Percentiles rank a stretch among this genome's conserved stretches.
Evolutionary conservation across 2,329 filamentous ascomycete genomes (phyloP).

Genomic region (Bipolaris oryzae): DNA sequence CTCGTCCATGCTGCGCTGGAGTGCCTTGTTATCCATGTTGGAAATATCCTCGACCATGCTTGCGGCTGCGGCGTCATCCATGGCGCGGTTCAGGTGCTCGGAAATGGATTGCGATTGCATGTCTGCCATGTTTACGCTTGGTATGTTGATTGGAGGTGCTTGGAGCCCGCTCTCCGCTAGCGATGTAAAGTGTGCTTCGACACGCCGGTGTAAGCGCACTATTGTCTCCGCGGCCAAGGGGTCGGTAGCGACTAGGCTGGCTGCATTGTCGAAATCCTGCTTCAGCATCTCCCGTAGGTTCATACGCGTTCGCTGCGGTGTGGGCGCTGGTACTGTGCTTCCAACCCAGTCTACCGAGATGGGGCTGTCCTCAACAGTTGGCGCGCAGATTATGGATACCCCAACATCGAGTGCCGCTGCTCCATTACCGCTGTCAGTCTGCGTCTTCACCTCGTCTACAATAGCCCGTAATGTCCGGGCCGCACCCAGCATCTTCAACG

Average conservation of each 20-base stretch:
- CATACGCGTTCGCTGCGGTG: conserved; percentile 50
- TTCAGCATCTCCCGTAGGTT: conserved; percentile 66
- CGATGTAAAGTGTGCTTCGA: conserved; percentile 66
- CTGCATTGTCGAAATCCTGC: conserved; percentile 63
- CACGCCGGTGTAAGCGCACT: conserved; percentile 66
- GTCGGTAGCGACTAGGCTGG: conserved; percentile 63
- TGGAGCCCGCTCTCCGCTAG: conserved; percentile 33
- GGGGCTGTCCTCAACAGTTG: conserved; percentile 52
- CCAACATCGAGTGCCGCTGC: conserved; percentile 72
- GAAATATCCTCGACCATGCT: conserved; percentile 39
- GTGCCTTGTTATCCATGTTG: conserved; percentile 41
- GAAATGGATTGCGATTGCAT: conserved; percentile 36
- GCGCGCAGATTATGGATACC: conserved; percentile 71
- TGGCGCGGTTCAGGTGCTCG: conserved; percentile 43
- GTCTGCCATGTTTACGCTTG: conserved; percentile 35
- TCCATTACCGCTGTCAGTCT: conserved; percentile 65
- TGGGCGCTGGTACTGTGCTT: conserved; percentile 34
- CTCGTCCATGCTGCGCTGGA: conserved; percentile 42
- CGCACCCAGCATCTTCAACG: conserved; percentile 66
- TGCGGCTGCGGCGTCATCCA: conserved; percentile 45
- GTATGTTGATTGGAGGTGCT: conserved; percentile 34
- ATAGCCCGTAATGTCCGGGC: conserved; percentile 66
- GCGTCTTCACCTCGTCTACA: conserved; percentile 69
- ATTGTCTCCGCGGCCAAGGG: conserved; percentile 64
- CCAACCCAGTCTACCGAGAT: conserved; percentile 44